phyloP scores from a whole-genome alignment of 768 basidiomycete genomes.

The Chalciporus piperatus region DNA sequence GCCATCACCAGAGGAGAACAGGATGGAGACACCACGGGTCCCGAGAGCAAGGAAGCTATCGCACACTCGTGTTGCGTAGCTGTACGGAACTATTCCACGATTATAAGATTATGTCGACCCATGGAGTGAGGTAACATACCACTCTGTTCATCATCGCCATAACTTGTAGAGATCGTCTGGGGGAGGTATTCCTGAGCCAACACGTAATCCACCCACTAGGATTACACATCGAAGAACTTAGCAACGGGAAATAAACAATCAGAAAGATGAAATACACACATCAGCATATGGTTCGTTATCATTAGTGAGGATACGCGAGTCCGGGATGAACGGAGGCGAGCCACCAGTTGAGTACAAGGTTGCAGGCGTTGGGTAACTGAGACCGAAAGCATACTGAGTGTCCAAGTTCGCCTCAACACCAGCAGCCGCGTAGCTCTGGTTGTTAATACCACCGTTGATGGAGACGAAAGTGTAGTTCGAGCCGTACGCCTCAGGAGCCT shows the following conservation, averaged over 20 bases:
- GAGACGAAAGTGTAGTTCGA: slow-evolving; percentile 53
- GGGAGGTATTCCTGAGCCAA: slow-evolving; percentile 45
- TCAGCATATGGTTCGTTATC: slow-evolving; percentile 49
- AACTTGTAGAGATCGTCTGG: slow-evolving; percentile 67
- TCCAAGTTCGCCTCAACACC: slow-evolving; percentile 69
- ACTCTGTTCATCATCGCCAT: slow-evolving; percentile 71
- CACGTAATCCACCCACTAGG: slow-evolving; percentile 64
- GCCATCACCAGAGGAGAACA: slow-evolving; percentile 64
- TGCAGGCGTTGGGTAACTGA: slow-evolving; percentile 57
- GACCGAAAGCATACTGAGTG: slow-evolving; percentile 63
- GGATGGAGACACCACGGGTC: slow-evolving; percentile 59
- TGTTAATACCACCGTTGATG: slow-evolving; percentile 59
- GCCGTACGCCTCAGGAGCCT: slow-evolving; percentile 46
- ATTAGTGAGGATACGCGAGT: slow-evolving; percentile 36
- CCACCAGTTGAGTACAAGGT: slow-evolving; percentile 66
- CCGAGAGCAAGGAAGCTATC: slow-evolving; percentile 63
- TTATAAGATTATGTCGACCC: background rate
- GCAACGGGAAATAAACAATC: background rate
- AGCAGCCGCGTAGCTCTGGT: slow-evolving; percentile 50
- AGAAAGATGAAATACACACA: slow-evolving; percentile 26
- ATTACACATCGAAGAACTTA: slow-evolving; percentile 3
- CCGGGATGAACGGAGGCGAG: slow-evolving; percentile 55
- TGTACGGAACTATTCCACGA: slow-evolving; percentile 45
- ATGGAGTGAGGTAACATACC: slow-evolving; percentile 32
- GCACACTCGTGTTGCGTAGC: slow-evolving; percentile 58